Conservation (phyloP, 2,329 filamentous ascomycete genomes). For the Talaromyces sp. region DNA sequence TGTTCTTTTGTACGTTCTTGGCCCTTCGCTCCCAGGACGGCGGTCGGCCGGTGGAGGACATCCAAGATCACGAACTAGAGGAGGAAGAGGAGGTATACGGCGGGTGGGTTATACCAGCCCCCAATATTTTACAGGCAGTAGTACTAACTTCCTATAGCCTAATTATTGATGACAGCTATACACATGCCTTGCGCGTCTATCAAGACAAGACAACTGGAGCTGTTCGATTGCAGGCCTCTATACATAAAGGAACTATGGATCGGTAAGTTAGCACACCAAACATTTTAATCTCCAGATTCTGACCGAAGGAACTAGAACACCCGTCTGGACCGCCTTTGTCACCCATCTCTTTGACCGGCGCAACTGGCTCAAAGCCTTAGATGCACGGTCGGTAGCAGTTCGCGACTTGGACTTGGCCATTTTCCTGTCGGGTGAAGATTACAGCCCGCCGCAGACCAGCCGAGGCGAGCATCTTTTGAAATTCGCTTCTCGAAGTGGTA, state of each 20-base stretch:
- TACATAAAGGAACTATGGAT: conserved; percentile 55
- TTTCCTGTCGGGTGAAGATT: conserved; percentile 53
- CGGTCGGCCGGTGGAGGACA: conserved; percentile 39
- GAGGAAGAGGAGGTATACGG: conserved; percentile 53
- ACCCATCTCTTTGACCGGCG: conserved; percentile 50
- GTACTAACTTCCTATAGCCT: conserved; percentile 42
- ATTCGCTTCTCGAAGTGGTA: conserved; percentile 40
- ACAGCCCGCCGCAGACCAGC: conserved; percentile 43
- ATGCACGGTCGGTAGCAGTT: conserved; percentile 50
- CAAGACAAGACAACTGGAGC: conserved; percentile 54
- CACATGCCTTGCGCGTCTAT: conserved; percentile 59
- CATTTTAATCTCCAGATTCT: background rate
- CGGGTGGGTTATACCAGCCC: conserved; percentile 42
- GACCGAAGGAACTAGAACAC: conserved; percentile 42
- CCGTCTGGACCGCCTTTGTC: conserved; percentile 64
- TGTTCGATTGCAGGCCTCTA: conserved; percentile 60
- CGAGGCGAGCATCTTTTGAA: conserved; percentile 44
- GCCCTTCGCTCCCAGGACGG: conserved; percentile 62
- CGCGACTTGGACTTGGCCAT: conserved; percentile 56
- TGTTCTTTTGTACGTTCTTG: conserved; percentile 60
- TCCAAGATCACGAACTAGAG: conserved; percentile 55
- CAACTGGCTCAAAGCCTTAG: conserved; percentile 52
- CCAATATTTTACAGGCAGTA: background rate
- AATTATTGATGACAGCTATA: conserved; percentile 55
- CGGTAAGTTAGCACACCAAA: conserved; percentile 35